These are phyloP conservation scores for Omphalotus olearius DNA, from an alignment of 1,284 basidiomycete species.

Conservation along the genomic window DNA sequence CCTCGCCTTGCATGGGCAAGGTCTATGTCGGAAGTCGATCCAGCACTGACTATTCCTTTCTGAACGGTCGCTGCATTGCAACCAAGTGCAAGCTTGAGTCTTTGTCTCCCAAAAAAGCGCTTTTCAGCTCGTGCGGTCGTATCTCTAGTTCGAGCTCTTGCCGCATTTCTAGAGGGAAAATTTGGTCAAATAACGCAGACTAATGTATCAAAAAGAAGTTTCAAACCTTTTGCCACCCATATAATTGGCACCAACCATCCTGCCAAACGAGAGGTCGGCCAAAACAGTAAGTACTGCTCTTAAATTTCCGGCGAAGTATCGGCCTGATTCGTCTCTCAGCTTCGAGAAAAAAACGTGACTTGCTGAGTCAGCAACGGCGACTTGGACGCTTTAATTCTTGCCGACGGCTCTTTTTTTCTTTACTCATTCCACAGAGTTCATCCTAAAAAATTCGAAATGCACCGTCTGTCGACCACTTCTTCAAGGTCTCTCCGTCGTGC, in stretches of 20 bases:
- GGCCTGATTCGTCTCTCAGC: no score
- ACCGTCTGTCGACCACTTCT: constrained; percentile 42
- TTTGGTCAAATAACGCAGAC: neutral
- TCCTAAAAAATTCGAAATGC: constrained; percentile 30
- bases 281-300: no score
- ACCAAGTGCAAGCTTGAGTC: constrained; percentile 40
- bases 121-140: constrained; percentile 44
- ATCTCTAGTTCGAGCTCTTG: constrained; percentile 50
- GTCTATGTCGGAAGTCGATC: constrained; percentile 18
- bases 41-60: neutral
- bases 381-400: no score
- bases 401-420: constrained; percentile 8
- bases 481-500: constrained; percentile 43
- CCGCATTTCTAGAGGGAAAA: constrained; percentile 39
- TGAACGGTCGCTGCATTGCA: constrained; percentile 15
- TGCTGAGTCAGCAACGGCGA: no score
- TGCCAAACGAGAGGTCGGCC: no score
- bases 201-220: neutral
- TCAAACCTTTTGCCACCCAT: constrained; percentile 56
- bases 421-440: constrained; percentile 6
- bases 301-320: no score
- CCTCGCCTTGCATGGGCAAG: constrained; percentile 30
- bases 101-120: constrained; percentile 50
- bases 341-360: no score
- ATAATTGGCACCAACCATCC: constrained; percentile 55